A percentile compares a stretch with the other conserved stretches of the same genome.
Conservation (phyloP, 1,139 yeast species). For the Ogataea hybrid region DNA sequence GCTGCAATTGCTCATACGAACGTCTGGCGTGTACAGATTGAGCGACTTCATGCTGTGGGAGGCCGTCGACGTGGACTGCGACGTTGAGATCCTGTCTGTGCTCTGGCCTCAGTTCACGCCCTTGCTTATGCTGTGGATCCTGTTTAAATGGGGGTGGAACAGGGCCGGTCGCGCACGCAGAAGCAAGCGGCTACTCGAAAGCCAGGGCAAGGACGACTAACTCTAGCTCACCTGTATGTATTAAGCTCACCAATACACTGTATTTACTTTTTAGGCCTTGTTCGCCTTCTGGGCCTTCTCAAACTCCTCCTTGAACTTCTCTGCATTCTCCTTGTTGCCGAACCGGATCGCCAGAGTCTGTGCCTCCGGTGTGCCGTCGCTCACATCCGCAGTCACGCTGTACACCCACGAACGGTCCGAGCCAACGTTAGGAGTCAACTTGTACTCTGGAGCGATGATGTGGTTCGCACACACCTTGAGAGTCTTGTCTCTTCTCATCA, state of each 20-base stretch:
- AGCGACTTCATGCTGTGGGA: constrained; percentile 93
- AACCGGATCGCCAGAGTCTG: constrained; percentile 96
- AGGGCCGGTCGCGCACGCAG: constrained; percentile 32
- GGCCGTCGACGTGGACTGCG: constrained; percentile 50
- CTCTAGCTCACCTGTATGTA: background rate
- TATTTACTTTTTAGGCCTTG: constrained; percentile 31
- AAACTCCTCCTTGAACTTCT: constrained; percentile 88
- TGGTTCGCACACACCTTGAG: constrained; percentile 98
- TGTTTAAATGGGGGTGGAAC: constrained; percentile 54
- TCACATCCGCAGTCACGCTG: constrained; percentile 88
- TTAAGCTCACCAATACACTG: background rate
- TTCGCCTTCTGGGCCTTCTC: constrained; percentile 74
- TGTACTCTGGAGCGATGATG: constrained; percentile 80
- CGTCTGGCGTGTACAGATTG: constrained; percentile 81
- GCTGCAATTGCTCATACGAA: constrained; percentile 76
- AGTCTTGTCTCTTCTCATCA: constrained; percentile 99
- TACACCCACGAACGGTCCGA: constrained; percentile 99
- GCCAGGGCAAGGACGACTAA: constrained; percentile 6
- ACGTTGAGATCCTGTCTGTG: constrained; percentile 68
- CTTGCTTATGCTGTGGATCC: constrained; percentile 51
- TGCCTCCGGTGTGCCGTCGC: constrained; percentile 96
- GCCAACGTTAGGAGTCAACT: constrained; percentile 89
- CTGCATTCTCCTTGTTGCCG: constrained; percentile 97
- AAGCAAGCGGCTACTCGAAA: constrained; percentile 12
- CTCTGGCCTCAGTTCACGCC: constrained; percentile 91